Percentiles rank a stretch among this genome's conserved stretches.
phyloP scores from a whole-genome alignment of 78 protist species.

The Bigelowiella natans region DNA sequence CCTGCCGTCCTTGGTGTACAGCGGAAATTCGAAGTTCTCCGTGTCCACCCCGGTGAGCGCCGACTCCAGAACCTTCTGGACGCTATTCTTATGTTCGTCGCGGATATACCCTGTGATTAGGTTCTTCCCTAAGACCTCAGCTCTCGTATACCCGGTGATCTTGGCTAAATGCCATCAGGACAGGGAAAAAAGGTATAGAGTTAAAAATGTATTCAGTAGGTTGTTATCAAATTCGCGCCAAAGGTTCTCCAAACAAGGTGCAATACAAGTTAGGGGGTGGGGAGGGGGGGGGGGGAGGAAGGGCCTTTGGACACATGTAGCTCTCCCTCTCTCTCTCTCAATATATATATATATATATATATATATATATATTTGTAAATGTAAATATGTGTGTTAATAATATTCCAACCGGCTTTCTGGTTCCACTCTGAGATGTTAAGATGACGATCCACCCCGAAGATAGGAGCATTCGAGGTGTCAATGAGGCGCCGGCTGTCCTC shows the following conservation, averaged over 20 bases:
- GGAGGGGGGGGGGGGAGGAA: no score
- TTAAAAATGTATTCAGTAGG: no score
- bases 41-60: conserved; percentile 2
- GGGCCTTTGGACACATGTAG: no score
- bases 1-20: background rate
- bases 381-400: no score
- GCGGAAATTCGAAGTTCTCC: conserved; percentile 11
- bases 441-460: background rate
- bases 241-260: no score
- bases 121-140: background rate
- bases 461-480: conserved; percentile 3
- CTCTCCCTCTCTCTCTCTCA: no score
- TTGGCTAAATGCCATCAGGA: background rate
- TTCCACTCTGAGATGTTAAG: background rate
- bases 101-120: background rate
- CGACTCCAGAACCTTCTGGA: background rate
- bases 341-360: no score
- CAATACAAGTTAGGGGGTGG: no score
- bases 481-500: background rate
- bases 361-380: no score
- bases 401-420: background rate
- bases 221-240: no score
- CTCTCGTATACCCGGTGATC: background rate
- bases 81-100: no score
- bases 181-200: no score